phyloP scores from a whole-genome alignment of 2,329 filamentous ascomycete species.

The Corinectria fuckeliana region DNA sequence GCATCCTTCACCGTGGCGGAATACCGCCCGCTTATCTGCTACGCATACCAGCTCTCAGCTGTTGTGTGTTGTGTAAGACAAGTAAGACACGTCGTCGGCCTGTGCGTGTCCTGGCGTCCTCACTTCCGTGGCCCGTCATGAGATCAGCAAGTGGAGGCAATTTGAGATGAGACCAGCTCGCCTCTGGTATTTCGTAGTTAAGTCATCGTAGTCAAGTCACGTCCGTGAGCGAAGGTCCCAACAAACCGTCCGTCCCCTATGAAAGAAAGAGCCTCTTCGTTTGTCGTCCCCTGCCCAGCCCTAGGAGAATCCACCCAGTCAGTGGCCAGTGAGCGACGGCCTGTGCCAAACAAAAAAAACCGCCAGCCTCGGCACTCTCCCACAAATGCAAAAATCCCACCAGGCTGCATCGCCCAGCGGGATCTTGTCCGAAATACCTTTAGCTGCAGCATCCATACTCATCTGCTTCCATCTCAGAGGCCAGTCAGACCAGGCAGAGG shows the following conservation, averaged over 20 bases:
- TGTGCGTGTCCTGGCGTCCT: background rate
- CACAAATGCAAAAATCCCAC: constrained; percentile 28
- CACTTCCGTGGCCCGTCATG: constrained; percentile 10
- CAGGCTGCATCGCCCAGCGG: constrained; percentile 24
- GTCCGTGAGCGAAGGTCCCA: constrained; percentile 14
- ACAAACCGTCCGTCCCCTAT: constrained; percentile 23
- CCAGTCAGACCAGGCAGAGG: constrained; percentile 6
- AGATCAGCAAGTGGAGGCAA: constrained; percentile 11
- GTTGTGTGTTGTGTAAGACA: too few species aligned
- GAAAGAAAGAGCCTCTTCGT: constrained; percentile 25
- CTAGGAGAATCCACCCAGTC: constrained; percentile 30
- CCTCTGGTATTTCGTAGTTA: too few species aligned
- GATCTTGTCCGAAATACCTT: constrained; percentile 7
- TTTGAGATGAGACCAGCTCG: background rate
- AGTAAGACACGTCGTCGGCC: constrained; percentile 2
- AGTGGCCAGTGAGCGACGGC: constrained; percentile 29
- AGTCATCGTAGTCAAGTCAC: constrained; percentile 1
- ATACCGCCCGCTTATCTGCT: constrained; percentile 22
- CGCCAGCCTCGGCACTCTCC: constrained; percentile 26
- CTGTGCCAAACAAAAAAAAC: constrained; percentile 24
- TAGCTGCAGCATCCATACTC: constrained; percentile 22
- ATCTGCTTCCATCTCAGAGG: constrained; percentile 14
- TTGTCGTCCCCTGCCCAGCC: constrained; percentile 16
- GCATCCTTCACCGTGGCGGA: constrained; percentile 16
- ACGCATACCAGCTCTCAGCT: constrained; percentile 6